Conservation (phyloP, 345 rosid genomes). For the Reutealis trisperma region DNA sequence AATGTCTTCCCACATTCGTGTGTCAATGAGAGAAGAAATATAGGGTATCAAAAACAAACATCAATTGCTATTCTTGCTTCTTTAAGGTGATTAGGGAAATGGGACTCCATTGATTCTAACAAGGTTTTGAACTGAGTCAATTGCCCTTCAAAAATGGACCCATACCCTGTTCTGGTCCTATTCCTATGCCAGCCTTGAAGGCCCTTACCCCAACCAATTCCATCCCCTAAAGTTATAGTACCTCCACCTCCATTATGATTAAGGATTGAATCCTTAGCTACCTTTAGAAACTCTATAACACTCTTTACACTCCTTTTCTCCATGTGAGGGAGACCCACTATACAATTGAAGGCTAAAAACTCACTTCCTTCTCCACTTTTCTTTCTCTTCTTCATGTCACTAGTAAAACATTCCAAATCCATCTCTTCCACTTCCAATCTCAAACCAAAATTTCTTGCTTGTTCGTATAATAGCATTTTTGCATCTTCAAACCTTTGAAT, state of each 20-base stretch:
- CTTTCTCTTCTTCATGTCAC: conserved; percentile 21
- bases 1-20: conserved; percentile 23
- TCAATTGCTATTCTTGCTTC: conserved; percentile 50
- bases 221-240: conserved; percentile 33
- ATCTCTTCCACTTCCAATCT: conserved; percentile 34
- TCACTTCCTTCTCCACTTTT: conserved; percentile 14
- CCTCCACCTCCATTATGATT: conserved; percentile 15
- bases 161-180: conserved; percentile 4
- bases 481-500: conserved; percentile 23
- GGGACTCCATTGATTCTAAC: conserved; percentile 38
- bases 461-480: conserved; percentile 21
- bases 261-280: conserved; percentile 29
- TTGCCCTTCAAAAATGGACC: conserved; percentile 27
- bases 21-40: conserved; percentile 20
- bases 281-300: conserved; percentile 26
- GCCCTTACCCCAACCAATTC: conserved; percentile 25
- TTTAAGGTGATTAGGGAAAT: conserved; percentile 26
- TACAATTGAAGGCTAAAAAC: conserved; percentile 47
- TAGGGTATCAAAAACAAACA: conserved; percentile 38
- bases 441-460: conserved; percentile 29
- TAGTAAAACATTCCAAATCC: conserved; percentile 26
- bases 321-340: conserved; percentile 44
- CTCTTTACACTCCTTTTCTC: conserved; percentile 19
- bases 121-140: conserved; percentile 30
- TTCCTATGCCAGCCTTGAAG: neutral